These are phyloP conservation scores for Tagetes erecta DNA, from an alignment of 129 eudicot species.

Conservation along the genomic window DNA sequence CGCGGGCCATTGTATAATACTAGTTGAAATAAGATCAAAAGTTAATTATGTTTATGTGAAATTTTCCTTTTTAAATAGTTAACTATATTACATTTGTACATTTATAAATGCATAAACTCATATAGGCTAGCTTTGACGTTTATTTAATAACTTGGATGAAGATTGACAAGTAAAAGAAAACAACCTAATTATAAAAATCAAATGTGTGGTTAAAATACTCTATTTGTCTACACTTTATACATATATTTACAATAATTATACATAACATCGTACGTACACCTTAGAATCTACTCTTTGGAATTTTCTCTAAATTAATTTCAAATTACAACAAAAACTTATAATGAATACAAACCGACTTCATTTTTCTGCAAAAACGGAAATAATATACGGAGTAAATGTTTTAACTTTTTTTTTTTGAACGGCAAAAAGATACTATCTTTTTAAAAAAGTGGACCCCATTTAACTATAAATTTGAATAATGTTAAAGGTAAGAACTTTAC, in stretches of 20 bases:
- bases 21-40: no score
- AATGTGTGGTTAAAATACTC: neutral
- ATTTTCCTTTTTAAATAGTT: no score
- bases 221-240: neutral
- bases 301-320: conserved; percentile 3
- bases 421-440: no score
- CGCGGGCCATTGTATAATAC: no score
- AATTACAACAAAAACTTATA: conserved; percentile 12
- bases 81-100: no score
- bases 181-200: neutral
- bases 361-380: conserved; percentile 24
- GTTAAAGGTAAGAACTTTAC: conserved; percentile 30
- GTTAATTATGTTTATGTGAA: no score
- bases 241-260: neutral
- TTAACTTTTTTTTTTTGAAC: no score
- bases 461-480: conserved; percentile 23
- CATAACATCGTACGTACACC: neutral
- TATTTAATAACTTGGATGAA: conserved; percentile 14
- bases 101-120: neutral
- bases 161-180: conserved; percentile 3
- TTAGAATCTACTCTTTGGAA: conserved; percentile 12
- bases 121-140: neutral
- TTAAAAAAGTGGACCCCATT: conserved; percentile 4
- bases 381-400: neutral
- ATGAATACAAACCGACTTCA: conserved; percentile 17